Conservation (phyloP, 225 moss, liverwort and hornwort species). For the Physcomitrium patens region DNA sequence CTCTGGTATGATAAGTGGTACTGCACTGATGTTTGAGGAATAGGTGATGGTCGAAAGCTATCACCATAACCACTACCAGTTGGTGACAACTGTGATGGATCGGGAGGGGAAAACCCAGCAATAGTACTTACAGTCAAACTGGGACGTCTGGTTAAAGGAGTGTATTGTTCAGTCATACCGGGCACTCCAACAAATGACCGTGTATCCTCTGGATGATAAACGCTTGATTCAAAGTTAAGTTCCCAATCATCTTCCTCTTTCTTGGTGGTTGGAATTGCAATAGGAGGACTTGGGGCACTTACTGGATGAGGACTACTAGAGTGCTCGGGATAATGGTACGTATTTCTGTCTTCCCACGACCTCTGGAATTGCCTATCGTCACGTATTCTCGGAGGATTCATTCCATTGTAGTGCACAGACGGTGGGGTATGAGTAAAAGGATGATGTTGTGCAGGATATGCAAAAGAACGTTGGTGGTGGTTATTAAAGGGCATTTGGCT, state of each 20-base stretch:
- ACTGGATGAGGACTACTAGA: slow-evolving; percentile 27
- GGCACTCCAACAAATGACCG: slow-evolving; percentile 25
- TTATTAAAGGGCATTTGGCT: slow-evolving; percentile 39
- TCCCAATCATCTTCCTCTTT: slow-evolving; percentile 69
- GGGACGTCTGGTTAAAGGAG: slow-evolving; percentile 31
- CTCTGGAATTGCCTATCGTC: slow-evolving; percentile 46
- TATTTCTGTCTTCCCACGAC: slow-evolving; percentile 48
- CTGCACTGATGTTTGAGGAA: slow-evolving; percentile 40
- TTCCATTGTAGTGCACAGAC: slow-evolving; percentile 37
- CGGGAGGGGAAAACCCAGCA: slow-evolving; percentile 49
- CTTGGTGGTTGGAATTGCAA: slow-evolving; percentile 40
- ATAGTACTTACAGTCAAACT: slow-evolving; percentile 48
- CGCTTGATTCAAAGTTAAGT: slow-evolving; percentile 62
- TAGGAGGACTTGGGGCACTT: slow-evolving; percentile 36
- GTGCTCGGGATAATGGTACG: slow-evolving; percentile 38
- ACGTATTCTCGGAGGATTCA: slow-evolving; percentile 34
- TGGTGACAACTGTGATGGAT: slow-evolving; percentile 61
- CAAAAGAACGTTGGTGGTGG: slow-evolving; percentile 49
- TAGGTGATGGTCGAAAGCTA: slow-evolving; percentile 58
- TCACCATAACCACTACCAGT: slow-evolving; percentile 71
- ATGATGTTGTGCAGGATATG: slow-evolving; percentile 39
- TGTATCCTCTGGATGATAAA: slow-evolving; percentile 42
- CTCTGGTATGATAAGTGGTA: slow-evolving; percentile 45
- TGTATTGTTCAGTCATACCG: slow-evolving; percentile 21
- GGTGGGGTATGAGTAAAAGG: slow-evolving; percentile 42